Conservation (phyloP, 805 yeast genomes). For the Candida ortonii region DNA sequence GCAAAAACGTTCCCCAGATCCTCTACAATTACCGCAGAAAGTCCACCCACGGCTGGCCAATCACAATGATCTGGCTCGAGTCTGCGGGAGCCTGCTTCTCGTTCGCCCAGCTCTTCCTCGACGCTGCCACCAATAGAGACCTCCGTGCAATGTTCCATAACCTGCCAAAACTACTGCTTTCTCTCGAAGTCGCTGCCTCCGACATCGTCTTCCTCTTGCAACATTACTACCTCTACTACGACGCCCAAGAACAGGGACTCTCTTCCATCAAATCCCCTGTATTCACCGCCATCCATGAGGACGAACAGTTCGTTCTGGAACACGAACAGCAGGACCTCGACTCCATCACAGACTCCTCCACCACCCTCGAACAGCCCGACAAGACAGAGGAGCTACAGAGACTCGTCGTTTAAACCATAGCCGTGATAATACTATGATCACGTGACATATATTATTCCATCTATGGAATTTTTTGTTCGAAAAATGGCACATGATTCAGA, state of each 20-base stretch:
- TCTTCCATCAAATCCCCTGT: slow-evolving; percentile 20
- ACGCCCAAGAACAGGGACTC: slow-evolving; percentile 22
- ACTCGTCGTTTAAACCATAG: slow-evolving; percentile 11
- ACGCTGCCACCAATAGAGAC: slow-evolving; percentile 28
- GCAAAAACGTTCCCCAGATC: slow-evolving; percentile 36
- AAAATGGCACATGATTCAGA: too few relatives aligned
- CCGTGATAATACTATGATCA: too few relatives aligned
- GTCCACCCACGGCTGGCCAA: slow-evolving; percentile 40
- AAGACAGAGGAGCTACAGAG: slow-evolving; percentile 29
- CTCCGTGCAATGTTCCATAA: slow-evolving; percentile 28
- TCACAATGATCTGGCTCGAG: slow-evolving; percentile 34
- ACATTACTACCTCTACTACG: slow-evolving; percentile 32
- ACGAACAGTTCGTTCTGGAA: slow-evolving; percentile 31
- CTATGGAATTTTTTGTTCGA: too few relatives aligned
- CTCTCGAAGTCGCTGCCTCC: slow-evolving; percentile 31
- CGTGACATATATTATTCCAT: too few relatives aligned
- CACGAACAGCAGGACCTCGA: slow-evolving; percentile 35
- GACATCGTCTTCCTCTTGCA: slow-evolving; percentile 32
- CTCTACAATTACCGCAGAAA: slow-evolving; percentile 33
- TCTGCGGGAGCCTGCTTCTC: slow-evolving; percentile 31
- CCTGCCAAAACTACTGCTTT: slow-evolving; percentile 32
- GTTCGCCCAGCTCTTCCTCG: slow-evolving; percentile 29
- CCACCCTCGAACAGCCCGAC: slow-evolving; percentile 10
- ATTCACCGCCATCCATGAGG: slow-evolving; percentile 28
- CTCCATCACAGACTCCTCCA: slow-evolving; percentile 10